Percentiles rank a stretch among this genome's conserved stretches.
These are phyloP conservation scores for Oryza rufipogon DNA, from an alignment of 176 grass and related monocot genomes.

Conservation along the genomic window DNA sequence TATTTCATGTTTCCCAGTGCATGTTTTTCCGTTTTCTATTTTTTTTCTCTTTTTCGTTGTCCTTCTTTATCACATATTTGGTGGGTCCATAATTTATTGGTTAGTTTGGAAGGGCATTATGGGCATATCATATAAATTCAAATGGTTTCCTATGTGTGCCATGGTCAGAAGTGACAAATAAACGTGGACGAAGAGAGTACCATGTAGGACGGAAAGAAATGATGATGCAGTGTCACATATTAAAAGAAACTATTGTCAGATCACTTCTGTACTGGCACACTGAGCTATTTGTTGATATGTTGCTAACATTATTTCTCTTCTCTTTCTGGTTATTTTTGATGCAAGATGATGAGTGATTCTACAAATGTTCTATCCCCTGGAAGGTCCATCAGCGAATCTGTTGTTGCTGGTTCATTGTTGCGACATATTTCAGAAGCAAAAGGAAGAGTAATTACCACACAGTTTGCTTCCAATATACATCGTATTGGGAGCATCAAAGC, in stretches of 20 bases:
- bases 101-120: background rate
- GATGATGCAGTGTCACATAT: background rate
- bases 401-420: slow-evolving; percentile 82
- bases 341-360: slow-evolving; percentile 99
- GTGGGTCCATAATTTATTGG: background rate
- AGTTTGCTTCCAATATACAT: slow-evolving; percentile 99
- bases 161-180: slow-evolving; percentile 2
- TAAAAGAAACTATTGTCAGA: background rate
- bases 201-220: background rate
- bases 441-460: slow-evolving; percentile 98
- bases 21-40: background rate
- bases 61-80: background rate
- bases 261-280: background rate
- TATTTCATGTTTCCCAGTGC: background rate
- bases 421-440: slow-evolving; percentile 87
- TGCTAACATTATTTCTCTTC: slow-evolving; percentile 33
- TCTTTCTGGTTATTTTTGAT: slow-evolving; percentile 17
- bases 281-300: slow-evolving; percentile 12
- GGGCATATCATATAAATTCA: background rate
- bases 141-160: background rate
- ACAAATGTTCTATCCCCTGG: slow-evolving; percentile 99
- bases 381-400: slow-evolving; percentile 92
- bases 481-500: slow-evolving; percentile 98
- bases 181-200: background rate
- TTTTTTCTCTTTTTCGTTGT: background rate